Evolutionary conservation across 2,329 filamentous ascomycete species (phyloP).

Genomic region (Emmonsia crescens): DNA sequence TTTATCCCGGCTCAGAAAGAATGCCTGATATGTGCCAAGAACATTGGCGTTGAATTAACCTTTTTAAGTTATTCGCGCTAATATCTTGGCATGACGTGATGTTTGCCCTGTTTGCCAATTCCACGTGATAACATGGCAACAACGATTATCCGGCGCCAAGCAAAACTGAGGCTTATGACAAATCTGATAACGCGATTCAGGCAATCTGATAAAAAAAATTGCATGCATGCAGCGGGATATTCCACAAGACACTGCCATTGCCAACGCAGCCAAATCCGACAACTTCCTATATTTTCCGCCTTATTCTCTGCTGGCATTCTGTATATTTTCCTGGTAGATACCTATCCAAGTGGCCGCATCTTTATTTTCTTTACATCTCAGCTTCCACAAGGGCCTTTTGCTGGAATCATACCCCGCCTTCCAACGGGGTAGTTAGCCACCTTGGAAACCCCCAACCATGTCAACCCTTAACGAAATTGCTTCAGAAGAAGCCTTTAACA

Average conservation of each 20-base stretch:
- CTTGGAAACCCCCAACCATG: slow-evolving; percentile 41
- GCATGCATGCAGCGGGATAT: background rate
- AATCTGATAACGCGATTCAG: slow-evolving; percentile 4
- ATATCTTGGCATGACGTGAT: background rate
- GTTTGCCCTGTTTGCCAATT: background rate
- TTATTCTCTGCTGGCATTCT: background rate
- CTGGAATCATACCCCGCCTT: background rate
- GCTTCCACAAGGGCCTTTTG: background rate
- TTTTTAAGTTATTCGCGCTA: background rate
- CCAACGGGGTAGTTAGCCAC: background rate
- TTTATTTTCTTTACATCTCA: background rate
- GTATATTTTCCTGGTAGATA: background rate
- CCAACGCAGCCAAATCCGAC: background rate
- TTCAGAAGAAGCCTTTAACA: slow-evolving; percentile 61
- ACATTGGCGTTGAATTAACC: background rate
- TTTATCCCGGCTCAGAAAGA: background rate
- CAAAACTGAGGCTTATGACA: background rate
- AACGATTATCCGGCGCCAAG: background rate
- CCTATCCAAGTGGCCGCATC: background rate
- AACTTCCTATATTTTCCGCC: background rate
- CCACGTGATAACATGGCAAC: background rate
- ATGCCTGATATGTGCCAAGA: too few relatives aligned
- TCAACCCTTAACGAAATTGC: slow-evolving; percentile 68
- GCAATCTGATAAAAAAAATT: background rate
- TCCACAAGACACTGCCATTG: background rate